These are phyloP conservation scores for Mycosphaerella sp. DNA, from an alignment of 2,329 filamentous ascomycete genomes.

Conservation along the genomic window DNA sequence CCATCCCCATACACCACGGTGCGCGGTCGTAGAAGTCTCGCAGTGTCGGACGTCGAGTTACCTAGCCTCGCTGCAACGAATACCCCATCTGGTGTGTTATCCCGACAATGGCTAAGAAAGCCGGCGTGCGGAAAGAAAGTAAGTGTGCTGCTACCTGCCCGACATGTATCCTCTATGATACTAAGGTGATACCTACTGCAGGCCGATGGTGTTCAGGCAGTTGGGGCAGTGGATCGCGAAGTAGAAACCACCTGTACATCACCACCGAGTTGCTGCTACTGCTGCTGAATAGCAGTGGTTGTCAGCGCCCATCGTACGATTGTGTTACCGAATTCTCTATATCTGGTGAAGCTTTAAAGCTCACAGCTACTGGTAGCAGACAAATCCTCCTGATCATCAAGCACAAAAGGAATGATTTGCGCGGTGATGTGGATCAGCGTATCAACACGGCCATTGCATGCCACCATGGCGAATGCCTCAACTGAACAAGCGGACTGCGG, in stretches of 20 bases:
- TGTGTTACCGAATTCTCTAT: not conserved
- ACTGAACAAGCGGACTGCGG: no score
- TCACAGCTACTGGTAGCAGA: no score
- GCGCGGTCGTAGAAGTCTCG: not conserved
- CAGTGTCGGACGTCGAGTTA: not conserved
- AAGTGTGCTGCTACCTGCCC: no score
- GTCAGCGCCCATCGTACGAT: not conserved
- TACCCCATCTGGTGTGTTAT: not conserved
- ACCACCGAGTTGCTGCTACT: not conserved
- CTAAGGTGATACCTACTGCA: not conserved
- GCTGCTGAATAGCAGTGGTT: not conserved
- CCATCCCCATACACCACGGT: not conserved
- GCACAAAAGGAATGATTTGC: no score
- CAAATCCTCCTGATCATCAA: no score
- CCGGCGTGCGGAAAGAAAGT: not conserved
- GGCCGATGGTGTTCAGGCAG: slow-evolving; percentile 9
- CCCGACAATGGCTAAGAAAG: slow-evolving; percentile 1
- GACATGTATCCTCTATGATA: no score
- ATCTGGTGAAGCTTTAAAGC: not conserved
- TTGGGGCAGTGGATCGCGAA: not conserved
- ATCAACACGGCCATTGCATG: no score
- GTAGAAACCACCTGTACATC: not conserved
- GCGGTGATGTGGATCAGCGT: no score
- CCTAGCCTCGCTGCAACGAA: not conserved
- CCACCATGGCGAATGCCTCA: no score